Percentiles rank a stretch among this genome's conserved stretches.
phyloP scores from a whole-genome alignment of 176 grass and related monocot species.

The Puccinellia tenuiflora region DNA sequence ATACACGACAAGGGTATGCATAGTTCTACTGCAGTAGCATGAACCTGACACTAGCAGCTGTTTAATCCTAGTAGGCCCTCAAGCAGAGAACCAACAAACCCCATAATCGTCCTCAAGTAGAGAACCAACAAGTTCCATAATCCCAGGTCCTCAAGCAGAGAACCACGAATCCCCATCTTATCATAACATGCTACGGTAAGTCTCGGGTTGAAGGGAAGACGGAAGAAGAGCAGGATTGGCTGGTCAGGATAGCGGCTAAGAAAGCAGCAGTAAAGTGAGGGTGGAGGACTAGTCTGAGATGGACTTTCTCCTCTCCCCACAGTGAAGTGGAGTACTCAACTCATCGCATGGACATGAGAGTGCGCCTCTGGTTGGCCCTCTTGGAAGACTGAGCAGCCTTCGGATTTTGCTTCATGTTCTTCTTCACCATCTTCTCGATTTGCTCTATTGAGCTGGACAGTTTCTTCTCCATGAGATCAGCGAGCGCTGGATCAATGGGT shows the following conservation, averaged over 20 bases:
- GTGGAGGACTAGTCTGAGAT: constrained; percentile 26
- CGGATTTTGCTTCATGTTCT: constrained; percentile 51
- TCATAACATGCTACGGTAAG: neutral
- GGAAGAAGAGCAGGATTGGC: constrained; percentile 35
- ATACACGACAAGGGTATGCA: neutral
- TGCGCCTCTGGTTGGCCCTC: constrained; percentile 39
- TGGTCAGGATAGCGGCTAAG: constrained; percentile 16
- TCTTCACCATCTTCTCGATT: constrained; percentile 64
- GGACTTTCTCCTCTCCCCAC: constrained; percentile 10
- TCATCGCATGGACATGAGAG: constrained; percentile 85
- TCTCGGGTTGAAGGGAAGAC: neutral
- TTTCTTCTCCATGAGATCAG: constrained; percentile 49
- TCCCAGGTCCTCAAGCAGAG: constrained; percentile 40
- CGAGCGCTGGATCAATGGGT: constrained; percentile 14
- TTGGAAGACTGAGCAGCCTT: constrained; percentile 42
- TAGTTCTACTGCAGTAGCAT: constrained; percentile 15
- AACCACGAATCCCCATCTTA: constrained; percentile 16
- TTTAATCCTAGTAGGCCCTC: constrained; percentile 17
- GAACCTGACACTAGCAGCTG: constrained; percentile 15
- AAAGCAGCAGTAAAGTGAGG: constrained; percentile 8
- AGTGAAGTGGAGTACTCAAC: constrained; percentile 15
- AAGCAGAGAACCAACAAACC: constrained; percentile 8
- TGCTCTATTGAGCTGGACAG: constrained; percentile 74
- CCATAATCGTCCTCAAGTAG: constrained; percentile 20
- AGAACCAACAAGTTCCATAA: neutral